Evolutionary conservation across 345 rosid genomes (phyloP).

Genomic region (Orychophragmus violaceus): DNA sequence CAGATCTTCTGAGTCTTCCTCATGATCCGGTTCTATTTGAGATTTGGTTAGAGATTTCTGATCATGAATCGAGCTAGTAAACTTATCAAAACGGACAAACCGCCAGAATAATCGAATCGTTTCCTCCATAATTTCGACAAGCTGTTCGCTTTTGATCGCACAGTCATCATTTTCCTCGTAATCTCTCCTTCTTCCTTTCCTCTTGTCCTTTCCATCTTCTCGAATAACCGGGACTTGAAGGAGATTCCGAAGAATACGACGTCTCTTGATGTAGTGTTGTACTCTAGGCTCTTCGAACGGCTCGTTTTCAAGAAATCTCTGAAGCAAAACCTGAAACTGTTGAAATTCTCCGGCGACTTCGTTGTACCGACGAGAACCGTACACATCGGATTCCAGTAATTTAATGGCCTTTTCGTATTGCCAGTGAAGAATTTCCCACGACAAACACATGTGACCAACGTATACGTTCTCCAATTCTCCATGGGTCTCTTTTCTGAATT

Average conservation of each 20-base stretch:
- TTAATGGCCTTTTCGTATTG: constrained; percentile 74
- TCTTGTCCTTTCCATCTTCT: constrained; percentile 64
- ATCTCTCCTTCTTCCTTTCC: constrained; percentile 35
- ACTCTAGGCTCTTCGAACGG: constrained; percentile 78
- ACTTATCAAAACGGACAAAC: constrained; percentile 73
- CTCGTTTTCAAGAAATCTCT: constrained; percentile 86
- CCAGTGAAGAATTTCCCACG: constrained; percentile 98
- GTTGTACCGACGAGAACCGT: constrained; percentile 47
- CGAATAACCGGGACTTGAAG: constrained; percentile 88
- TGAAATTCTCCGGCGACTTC: constrained; percentile 92
- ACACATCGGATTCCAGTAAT: constrained; percentile 64
- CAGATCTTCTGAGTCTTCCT: constrained; percentile 44
- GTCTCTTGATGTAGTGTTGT: constrained; percentile 60
- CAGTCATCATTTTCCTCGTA: constrained; percentile 28
- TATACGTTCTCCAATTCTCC: constrained; percentile 73
- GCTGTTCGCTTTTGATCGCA: constrained; percentile 40
- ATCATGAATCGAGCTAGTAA: constrained; percentile 26
- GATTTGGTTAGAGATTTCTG: constrained; percentile 40
- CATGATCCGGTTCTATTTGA: constrained; percentile 40
- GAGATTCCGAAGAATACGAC: constrained; percentile 64
- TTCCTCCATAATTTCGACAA: constrained; percentile 89
- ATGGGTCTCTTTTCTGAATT: constrained; percentile 55
- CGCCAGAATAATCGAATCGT: constrained; percentile 86
- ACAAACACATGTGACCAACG: constrained; percentile 94
- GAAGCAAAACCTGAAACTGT: constrained; percentile 79